Conservation (phyloP, 176 grass and related monocot genomes). For the Phragmites australis region DNA sequence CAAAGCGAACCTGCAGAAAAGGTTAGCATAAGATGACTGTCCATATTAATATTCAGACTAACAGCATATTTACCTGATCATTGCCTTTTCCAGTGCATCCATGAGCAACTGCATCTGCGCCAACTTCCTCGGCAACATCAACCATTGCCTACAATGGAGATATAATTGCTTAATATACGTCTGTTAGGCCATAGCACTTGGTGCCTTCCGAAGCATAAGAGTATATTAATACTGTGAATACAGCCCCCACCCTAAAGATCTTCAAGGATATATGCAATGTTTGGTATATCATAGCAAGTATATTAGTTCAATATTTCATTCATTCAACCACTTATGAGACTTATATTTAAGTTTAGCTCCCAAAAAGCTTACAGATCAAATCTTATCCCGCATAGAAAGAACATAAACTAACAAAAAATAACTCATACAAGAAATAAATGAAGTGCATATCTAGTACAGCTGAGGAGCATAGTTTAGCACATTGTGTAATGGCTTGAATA, state of each 20-base stretch:
- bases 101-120: conserved; percentile 87
- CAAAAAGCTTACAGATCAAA: neutral
- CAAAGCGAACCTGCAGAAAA: conserved; percentile 86
- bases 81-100: conserved; percentile 98
- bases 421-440: neutral
- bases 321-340: neutral
- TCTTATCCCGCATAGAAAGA: neutral
- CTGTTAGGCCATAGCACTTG: conserved; percentile 23
- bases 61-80: conserved; percentile 65
- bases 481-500: neutral
- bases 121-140: conserved; percentile 91
- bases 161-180: conserved; percentile 32
- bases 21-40: conserved; percentile 31
- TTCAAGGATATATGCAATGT: neutral
- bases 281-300: neutral
- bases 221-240: neutral
- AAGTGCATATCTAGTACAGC: neutral
- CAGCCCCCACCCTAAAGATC: neutral
- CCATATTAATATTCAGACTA: conserved; percentile 32
- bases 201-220: neutral
- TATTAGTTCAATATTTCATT: conserved; percentile 10
- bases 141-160: conserved; percentile 74
- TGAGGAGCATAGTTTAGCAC: neutral
- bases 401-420: neutral
- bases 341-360: conserved; percentile 7